Base-by-base conservation (phyloP, 495 filamentous ascomycete species). In the Podospora sp. region DNA sequence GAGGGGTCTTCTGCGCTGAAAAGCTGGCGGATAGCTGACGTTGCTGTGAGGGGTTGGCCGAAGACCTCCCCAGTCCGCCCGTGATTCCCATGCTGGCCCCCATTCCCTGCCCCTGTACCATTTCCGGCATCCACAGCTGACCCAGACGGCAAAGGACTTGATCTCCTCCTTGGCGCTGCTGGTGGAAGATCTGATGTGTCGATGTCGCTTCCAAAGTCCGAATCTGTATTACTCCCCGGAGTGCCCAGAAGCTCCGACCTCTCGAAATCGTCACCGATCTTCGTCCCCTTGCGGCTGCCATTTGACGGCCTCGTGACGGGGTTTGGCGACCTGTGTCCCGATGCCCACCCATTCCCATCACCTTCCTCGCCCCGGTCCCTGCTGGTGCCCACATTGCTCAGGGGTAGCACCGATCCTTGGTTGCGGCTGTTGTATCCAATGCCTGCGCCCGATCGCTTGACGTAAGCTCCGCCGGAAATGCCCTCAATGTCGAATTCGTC, bases 401-500 rank as follows among this genome's bases (percentile, higher is more conserved):
- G 80, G 7, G 86, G 82, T 55, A 89, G 76, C 35, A 81, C 83
- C 18, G 84, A 83, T 56, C 84, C 85, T 16, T 69, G 78, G 77
- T 66, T 83, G 80, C 65, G 29, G 33, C 51, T 35, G 59, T 80
- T 89, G 69, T 92, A 91, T 33, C 92, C 94, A 50, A 93, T 81
- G 7, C 84, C 91, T 49, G 79, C 84, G 53, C 84, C 89, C 66
- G 87, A 86, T 67, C 85, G 86, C 77, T 94, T 94, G 76, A 91
- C 90, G 75, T 91, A 95, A 8, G 89, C 89, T 7, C 80, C 79
- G 22, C 88, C 88, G 29, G 85, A 81, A 64, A 92, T 87, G 49
- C 91, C 87, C 75, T 99, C 95, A 64, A 97, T 99, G 73, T 99
- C 95, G 70, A 99, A 99, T 73, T 99, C 95, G 75, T 99, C 95